Evolutionary conservation across 306 rosid species (phyloP).

Genomic region (Inga oerstediana): DNA sequence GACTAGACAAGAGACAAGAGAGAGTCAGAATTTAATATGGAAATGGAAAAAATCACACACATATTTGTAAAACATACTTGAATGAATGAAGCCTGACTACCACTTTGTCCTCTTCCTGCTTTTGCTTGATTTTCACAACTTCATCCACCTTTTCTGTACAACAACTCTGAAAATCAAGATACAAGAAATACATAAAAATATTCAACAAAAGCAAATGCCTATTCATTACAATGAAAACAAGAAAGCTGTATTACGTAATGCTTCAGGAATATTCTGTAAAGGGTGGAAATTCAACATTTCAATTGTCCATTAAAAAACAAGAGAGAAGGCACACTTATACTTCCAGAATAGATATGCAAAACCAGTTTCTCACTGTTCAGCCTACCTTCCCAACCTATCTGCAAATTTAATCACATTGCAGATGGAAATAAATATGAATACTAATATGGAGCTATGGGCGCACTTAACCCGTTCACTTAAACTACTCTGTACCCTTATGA

Average conservation of each 20-base stretch:
- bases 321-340: neutral
- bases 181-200: neutral
- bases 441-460: slow-evolving; percentile 9
- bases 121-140: slow-evolving; percentile 61
- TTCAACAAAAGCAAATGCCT: neutral
- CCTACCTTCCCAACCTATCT: slow-evolving; percentile 10
- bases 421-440: neutral
- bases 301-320: neutral
- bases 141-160: slow-evolving; percentile 61
- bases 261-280: neutral
- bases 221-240: neutral
- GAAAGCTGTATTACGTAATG: neutral
- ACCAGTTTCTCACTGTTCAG: slow-evolving; percentile 15
- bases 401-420: slow-evolving; percentile 26
- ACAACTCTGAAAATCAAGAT: slow-evolving; percentile 46
- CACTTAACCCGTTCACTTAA: neutral
- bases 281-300: slow-evolving; percentile 2
- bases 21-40: slow-evolving; percentile 14
- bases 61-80: slow-evolving; percentile 54
- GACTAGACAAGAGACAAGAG: slow-evolving; percentile 41
- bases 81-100: slow-evolving; percentile 70
- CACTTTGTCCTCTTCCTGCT: slow-evolving; percentile 82
- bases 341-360: neutral
- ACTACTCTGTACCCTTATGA: neutral
- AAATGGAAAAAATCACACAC: slow-evolving; percentile 22